Percentiles rank a stretch among this genome's conserved stretches.
These are phyloP conservation scores for Skeletonema costatum DNA, from an alignment of 108 stramenopile genomes.

Conservation along the genomic window DNA sequence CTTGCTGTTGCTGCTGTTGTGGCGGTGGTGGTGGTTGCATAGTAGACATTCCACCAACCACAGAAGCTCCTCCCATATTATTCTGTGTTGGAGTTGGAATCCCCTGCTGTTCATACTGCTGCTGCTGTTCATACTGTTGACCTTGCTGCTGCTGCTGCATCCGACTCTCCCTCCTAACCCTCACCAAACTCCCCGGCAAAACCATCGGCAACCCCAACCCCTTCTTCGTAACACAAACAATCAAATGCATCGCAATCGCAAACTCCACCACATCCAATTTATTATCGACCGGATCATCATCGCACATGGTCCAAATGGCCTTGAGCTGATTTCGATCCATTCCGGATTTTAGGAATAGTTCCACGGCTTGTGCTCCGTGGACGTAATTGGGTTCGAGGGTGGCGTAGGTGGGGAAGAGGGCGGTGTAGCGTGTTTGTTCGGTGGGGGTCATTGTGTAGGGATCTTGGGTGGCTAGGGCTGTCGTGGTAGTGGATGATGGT, in stretches of 20 bases:
- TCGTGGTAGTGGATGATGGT: not conserved
- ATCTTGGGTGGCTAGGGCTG: constrained; percentile 71
- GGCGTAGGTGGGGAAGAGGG: constrained; percentile 83
- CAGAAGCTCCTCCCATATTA: not conserved
- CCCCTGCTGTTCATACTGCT: constrained; percentile 6
- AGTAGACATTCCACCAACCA: not conserved
- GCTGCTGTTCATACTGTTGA: too few species aligned
- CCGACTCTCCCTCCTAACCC: constrained; percentile 42
- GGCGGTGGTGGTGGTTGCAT: constrained; percentile 17
- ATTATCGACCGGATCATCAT: constrained; percentile 86
- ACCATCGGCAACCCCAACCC: constrained; percentile 65
- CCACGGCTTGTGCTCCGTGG: constrained; percentile 87
- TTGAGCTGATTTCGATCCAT: constrained; percentile 46
- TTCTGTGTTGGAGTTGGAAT: not conserved
- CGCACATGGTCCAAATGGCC: constrained; percentile 90
- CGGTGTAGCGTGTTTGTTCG: constrained; percentile 84
- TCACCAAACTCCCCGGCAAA: constrained; percentile 63
- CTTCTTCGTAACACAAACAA: constrained; percentile 92
- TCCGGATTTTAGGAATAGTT: constrained; percentile 82
- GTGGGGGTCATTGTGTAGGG: constrained; percentile 79
- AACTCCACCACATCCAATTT: constrained; percentile 86
- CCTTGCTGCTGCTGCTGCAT: constrained; percentile 16
- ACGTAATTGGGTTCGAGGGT: constrained; percentile 78
- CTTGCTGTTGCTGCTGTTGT: not conserved
- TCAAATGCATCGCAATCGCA: constrained; percentile 95